Evolutionary conservation across 345 rosid genomes (phyloP).

Genomic region (Gossypioides kirkii): DNA sequence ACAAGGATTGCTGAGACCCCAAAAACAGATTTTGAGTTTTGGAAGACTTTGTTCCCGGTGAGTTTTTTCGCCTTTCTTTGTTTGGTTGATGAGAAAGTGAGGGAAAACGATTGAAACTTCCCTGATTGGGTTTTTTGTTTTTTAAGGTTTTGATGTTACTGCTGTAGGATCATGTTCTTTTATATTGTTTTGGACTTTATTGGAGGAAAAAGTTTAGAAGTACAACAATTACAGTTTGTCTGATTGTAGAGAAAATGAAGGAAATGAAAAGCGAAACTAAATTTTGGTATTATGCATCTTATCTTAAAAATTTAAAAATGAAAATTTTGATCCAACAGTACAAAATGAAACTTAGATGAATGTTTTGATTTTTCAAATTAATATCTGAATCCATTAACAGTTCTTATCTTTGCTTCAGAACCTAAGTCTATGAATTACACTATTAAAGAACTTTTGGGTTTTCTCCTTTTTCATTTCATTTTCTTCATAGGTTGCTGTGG

Average conservation of each 20-base stretch:
- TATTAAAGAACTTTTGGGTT: constrained; percentile 4
- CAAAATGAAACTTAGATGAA: not conserved
- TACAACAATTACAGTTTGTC: constrained; percentile 35
- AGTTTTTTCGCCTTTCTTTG: constrained; percentile 38
- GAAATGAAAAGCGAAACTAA: constrained; percentile 20
- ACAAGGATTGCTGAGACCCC: constrained; percentile 85
- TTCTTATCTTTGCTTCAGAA: not conserved
- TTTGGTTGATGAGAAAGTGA: constrained; percentile 22
- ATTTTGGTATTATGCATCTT: constrained; percentile 8
- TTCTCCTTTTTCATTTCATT: constrained; percentile 12
- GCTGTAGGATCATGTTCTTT: constrained; percentile 18
- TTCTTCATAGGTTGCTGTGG: constrained; percentile 80
- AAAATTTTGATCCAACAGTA: not conserved
- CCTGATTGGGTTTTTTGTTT: constrained; percentile 9
- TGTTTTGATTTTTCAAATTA: not conserved
- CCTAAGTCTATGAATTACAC: constrained; percentile 6
- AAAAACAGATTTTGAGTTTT: constrained; percentile 80
- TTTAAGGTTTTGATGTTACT: constrained; percentile 31
- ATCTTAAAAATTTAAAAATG: not conserved
- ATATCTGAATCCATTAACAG: not conserved
- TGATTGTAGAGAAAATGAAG: constrained; percentile 34
- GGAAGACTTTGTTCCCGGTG: constrained; percentile 95
- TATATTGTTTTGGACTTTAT: constrained; percentile 6
- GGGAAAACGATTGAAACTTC: constrained; percentile 14
- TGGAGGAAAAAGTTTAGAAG: not conserved